These are phyloP conservation scores for Nemania sp. DNA, from an alignment of 2,329 filamentous ascomycete species.

Conservation along the genomic window DNA sequence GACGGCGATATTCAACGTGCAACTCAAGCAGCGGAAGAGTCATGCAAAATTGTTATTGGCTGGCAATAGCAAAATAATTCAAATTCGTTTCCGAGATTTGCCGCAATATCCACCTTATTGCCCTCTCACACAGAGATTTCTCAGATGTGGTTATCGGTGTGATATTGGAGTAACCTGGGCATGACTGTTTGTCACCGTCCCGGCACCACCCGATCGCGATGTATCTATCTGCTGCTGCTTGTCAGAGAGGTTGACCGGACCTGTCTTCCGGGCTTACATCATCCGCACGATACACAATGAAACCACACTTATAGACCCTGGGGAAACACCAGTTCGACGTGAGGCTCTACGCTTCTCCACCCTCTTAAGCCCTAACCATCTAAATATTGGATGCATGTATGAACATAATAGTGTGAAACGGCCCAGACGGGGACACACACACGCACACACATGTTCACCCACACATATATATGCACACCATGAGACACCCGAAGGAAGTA, in stretches of 20 bases:
- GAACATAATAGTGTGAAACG: conserved; percentile 12
- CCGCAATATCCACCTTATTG: background rate
- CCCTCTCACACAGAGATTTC: background rate
- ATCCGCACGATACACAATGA: conserved; percentile 1
- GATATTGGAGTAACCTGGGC: conserved; percentile 8
- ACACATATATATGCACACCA: too few relatives aligned
- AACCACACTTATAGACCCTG: background rate
- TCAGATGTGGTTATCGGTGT: background rate
- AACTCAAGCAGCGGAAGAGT: background rate
- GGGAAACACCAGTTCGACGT: conserved; percentile 3
- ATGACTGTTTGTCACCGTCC: background rate
- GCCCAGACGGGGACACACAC: conserved; percentile 5
- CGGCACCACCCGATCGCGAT: background rate
- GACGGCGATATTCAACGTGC: background rate
- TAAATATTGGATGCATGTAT: conserved; percentile 16
- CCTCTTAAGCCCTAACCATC: background rate
- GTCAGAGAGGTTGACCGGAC: conserved; percentile 1
- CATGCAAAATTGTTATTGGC: too few relatives aligned
- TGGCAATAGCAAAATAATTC: too few relatives aligned
- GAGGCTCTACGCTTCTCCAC: conserved; percentile 20
- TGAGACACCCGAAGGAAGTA: conserved; percentile 12
- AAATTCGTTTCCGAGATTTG: background rate
- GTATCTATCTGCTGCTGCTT: background rate
- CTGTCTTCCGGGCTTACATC: conserved; percentile 11
- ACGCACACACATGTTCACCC: too few relatives aligned